Conservation (phyloP, 306 rosid species). For the Ceratonia siliqua region DNA sequence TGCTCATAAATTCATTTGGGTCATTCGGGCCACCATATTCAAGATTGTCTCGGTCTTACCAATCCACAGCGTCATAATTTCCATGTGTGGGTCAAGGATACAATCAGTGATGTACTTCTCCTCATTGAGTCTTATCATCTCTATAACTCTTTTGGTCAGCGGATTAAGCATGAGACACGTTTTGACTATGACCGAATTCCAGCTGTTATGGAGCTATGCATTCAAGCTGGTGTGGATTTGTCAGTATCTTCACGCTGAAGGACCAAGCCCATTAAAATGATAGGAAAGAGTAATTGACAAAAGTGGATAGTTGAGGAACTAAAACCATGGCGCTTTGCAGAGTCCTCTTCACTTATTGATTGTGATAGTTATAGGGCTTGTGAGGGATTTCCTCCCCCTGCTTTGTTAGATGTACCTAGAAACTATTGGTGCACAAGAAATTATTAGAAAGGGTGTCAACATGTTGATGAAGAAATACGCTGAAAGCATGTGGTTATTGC, state of each 20-base stretch:
- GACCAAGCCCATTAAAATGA: constrained; percentile 70
- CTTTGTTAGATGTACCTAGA: constrained; percentile 55
- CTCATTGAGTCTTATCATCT: too few relatives aligned
- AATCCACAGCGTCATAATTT: too few relatives aligned
- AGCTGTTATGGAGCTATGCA: too few relatives aligned
- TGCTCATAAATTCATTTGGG: too few relatives aligned
- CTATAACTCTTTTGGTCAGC: too few relatives aligned
- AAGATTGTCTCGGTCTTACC: too few relatives aligned
- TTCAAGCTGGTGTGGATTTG: too few relatives aligned
- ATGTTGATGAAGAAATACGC: constrained; percentile 84
- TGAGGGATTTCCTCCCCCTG: constrained; percentile 67
- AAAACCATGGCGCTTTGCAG: constrained; percentile 50
- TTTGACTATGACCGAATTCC: too few relatives aligned
- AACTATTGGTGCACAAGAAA: constrained; percentile 70
- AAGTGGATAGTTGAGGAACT: constrained; percentile 81
- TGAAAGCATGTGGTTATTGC: constrained; percentile 92
- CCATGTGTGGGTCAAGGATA: too few relatives aligned
- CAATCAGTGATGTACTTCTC: too few relatives aligned
- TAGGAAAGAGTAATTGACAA: constrained; percentile 74
- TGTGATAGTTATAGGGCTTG: constrained; percentile 74
- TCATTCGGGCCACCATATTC: too few relatives aligned
- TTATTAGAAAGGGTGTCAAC: constrained; percentile 62
- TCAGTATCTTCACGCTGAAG: constrained; percentile 92
- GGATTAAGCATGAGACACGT: too few relatives aligned
- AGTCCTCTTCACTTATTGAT: constrained; percentile 55